Conservation (phyloP, 2,329 filamentous ascomycete species). For the Epichloe baconii region DNA sequence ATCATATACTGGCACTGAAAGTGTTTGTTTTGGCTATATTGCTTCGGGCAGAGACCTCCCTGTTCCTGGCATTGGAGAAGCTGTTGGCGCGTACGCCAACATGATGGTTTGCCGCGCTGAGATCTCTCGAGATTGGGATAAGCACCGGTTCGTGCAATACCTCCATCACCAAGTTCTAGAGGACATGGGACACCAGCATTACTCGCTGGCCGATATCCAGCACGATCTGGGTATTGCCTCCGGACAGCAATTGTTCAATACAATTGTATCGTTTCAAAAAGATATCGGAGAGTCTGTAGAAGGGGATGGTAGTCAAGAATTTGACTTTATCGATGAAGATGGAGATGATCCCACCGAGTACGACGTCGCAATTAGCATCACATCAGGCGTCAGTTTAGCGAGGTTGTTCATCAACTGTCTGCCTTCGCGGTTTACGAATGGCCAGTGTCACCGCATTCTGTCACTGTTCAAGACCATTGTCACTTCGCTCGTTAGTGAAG, state of each 20-base stretch:
- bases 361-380: constrained; percentile 13
- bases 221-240: constrained; percentile 14
- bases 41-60: constrained; percentile 39
- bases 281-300: background rate
- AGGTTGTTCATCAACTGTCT: constrained; percentile 1
- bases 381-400: background rate
- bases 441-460: background rate
- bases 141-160: constrained; percentile 16
- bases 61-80: constrained; percentile 31
- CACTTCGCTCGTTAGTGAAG: background rate
- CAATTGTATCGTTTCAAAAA: constrained; percentile 19
- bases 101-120: constrained; percentile 38
- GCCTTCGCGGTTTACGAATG: constrained; percentile 1
- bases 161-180: constrained; percentile 32
- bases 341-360: constrained; percentile 15
- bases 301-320: background rate
- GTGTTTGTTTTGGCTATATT: constrained; percentile 41
- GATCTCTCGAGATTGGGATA: constrained; percentile 13
- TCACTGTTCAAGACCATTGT: background rate
- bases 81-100: constrained; percentile 40
- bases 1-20: constrained; percentile 30
- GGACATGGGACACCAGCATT: constrained; percentile 34
- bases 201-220: constrained; percentile 34
- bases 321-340: constrained; percentile 3
- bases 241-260: constrained; percentile 17